Base-by-base conservation (phyloP, 1,284 basidiomycete genomes). In the Xerocomus amazonicus region DNA sequence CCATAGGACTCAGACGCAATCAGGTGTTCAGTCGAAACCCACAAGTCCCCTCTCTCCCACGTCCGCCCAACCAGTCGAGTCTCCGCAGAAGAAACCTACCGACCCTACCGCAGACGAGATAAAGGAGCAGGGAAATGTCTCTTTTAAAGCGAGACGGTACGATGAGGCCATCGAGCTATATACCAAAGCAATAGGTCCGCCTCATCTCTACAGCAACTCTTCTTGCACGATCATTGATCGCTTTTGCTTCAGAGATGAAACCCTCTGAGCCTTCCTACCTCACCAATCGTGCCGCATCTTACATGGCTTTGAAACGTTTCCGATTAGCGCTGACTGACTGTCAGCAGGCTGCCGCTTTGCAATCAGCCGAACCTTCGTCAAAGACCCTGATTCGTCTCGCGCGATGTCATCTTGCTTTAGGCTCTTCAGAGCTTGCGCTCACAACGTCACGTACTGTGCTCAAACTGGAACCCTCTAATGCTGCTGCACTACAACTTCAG, bases 221-320 rank as follows among this genome's bases (percentile, higher is more conserved):
- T 47, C 42, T 48, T 50, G 26, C 32, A 43, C 53, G 39, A 54
- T 51, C 45, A 39, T 33, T 54, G 42, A 48, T 38, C 37, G n/a
- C 28, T 29, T 38, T 42, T 26, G 17, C 26, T 54, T 45, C 63
- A 87, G 83, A 83, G 52, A 69, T 87, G 50, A 82, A 84, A 53
- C 73, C 86, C 0, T 63, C 75, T 4, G 86, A 92, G 61, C 81
- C 90, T 2, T 77, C 87, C 0, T 92, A 88, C 62, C 74, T 87
- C 52, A 89, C 89, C 13, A 95, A 95, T 68, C 83, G 92, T 37
- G 91, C 91, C 1, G 92, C 92, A 3, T 85, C 91, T 4, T 81
- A 87, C 62, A 94, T 95, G 83, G 79, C 83, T 0, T 65, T 90
- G 48, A 91, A 91, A 63, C 78, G 79, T 39, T 94, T 88, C 74